Evolutionary conservation across 495 filamentous ascomycete genomes (phyloP), one percentile per base, ranked within the genome.

Genomic region (Lasiosphaeria ovina): DNA sequence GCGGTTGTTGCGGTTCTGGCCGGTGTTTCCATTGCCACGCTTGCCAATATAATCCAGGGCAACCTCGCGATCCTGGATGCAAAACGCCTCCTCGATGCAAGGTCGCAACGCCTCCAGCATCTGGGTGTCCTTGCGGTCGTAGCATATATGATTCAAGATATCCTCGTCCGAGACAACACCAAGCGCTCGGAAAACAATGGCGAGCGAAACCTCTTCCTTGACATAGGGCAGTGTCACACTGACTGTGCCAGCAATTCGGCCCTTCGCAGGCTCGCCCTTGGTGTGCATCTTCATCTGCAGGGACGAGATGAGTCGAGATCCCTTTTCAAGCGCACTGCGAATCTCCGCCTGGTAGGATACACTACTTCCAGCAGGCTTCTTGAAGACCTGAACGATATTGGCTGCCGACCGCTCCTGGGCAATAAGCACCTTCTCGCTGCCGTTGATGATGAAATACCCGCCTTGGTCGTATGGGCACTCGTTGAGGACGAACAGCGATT

Each of bases 391-490:
- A 7, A 98, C 93, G 48, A 97, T 98, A 66, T 98, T 99, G 67
- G 93, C 95, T 16, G 95, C 95, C 65, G 91, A 96, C 33, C 94
- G 87, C 73, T 99, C 94, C 73, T 99, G 94, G 1, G 95, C 95
- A 61, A 99, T 98, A 61, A 99, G 74, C 24, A 99, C 94, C 82
- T 99, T 99, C 72, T 99, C 94, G 71, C 90, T 94, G n/a, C 94
- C 94, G 76, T 98, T 99, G 77, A 99, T 98, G 61, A 99, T 88
- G 73, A 99, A 99, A 66, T 99, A 99, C 58, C 94, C 94, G 52
- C 94, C 94, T 64, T 94, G 93, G 69, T 99, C 94, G 72, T 96
- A 98, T 0, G 95, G 94, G 58, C 94, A 99, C 74, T 99, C 94
- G 69, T 93, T 93, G 74, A 90, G 86, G 10, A 86, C 79, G 68